Evolutionary conservation across 805 yeast genomes (phyloP).

Genomic region (Hemisphaericaspora nanyangensis): DNA sequence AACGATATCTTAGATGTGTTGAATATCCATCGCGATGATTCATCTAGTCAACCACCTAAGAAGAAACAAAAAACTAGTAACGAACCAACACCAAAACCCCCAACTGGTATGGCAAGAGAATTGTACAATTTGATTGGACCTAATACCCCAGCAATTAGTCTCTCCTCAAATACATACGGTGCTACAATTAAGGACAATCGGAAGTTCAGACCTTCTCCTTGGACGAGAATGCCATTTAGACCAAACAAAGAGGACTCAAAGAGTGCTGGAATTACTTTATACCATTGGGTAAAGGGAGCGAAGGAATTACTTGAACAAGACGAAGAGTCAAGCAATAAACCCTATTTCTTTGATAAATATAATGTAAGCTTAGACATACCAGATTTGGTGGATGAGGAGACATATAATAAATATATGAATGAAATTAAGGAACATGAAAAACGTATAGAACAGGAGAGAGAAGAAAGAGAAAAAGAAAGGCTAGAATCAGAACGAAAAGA

Average conservation of each 20-base stretch:
- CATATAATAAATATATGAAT: constrained; percentile 51
- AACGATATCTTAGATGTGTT: constrained; percentile 74
- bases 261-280: constrained; percentile 42
- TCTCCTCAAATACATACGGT: constrained; percentile 27
- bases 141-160: constrained; percentile 75
- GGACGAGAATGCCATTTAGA: constrained; percentile 68
- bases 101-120: constrained; percentile 82
- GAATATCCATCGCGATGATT: constrained; percentile 53
- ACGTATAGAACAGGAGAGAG: constrained; percentile 13
- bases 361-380: constrained; percentile 71
- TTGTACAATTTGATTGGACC: constrained; percentile 85
- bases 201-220: constrained; percentile 70
- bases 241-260: constrained; percentile 50
- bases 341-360: constrained; percentile 72
- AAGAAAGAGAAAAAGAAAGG: constrained; percentile 12
- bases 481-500: constrained; percentile 12
- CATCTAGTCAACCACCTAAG: constrained; percentile 34
- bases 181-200: constrained; percentile 61
- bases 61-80: constrained; percentile 33
- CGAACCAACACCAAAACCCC: constrained; percentile 22
- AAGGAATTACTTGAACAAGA: constrained; percentile 38
- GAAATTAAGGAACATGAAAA: constrained; percentile 28
- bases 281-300: constrained; percentile 87
- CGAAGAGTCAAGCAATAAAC: constrained; percentile 26
- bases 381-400: constrained; percentile 53